Conservation (phyloP, 2,329 filamentous ascomycete species). For the Ophiostoma piceae region DNA sequence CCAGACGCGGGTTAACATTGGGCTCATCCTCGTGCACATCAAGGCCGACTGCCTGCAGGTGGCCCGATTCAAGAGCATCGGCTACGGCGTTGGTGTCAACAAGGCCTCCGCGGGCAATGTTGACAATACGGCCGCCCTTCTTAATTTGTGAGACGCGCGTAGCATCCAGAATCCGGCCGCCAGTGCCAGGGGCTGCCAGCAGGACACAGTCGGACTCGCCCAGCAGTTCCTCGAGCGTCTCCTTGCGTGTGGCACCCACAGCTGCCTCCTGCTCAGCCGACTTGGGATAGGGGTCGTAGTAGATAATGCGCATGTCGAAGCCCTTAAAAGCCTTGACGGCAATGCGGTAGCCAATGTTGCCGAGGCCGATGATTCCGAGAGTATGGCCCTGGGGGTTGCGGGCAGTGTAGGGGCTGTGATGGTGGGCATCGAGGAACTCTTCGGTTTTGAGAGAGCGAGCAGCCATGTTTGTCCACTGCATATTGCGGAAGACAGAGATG, state of each 20-base stretch:
- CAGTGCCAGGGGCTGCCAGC: slow-evolving; percentile 46
- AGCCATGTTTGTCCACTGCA: slow-evolving; percentile 59
- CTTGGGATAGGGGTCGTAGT: slow-evolving; percentile 45
- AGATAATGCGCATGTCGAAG: slow-evolving; percentile 55
- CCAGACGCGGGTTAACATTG: slow-evolving; percentile 35
- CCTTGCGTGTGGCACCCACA: slow-evolving; percentile 39
- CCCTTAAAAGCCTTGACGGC: slow-evolving; percentile 50
- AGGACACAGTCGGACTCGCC: slow-evolving; percentile 45
- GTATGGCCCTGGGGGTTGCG: slow-evolving; percentile 51
- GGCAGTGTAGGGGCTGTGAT: slow-evolving; percentile 38
- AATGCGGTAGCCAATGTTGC: slow-evolving; percentile 49
- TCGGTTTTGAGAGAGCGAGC: slow-evolving; percentile 29
- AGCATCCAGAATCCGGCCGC: slow-evolving; percentile 40
- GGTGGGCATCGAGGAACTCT: slow-evolving; percentile 30
- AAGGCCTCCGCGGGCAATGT: slow-evolving; percentile 50
- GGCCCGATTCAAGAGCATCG: slow-evolving; percentile 42
- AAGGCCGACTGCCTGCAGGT: slow-evolving; percentile 42
- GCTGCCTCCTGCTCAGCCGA: slow-evolving; percentile 40
- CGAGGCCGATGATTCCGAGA: slow-evolving; percentile 56
- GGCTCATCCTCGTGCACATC: slow-evolving; percentile 52
- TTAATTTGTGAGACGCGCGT: slow-evolving; percentile 44
- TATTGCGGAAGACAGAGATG: slow-evolving; percentile 62
- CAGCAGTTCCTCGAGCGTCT: slow-evolving; percentile 43
- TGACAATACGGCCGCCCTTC: slow-evolving; percentile 47
- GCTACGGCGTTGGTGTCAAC: slow-evolving; percentile 43